Evolutionary conservation across 1,139 yeast genomes (phyloP).

Genomic region (Suhomyces coccinellae): DNA sequence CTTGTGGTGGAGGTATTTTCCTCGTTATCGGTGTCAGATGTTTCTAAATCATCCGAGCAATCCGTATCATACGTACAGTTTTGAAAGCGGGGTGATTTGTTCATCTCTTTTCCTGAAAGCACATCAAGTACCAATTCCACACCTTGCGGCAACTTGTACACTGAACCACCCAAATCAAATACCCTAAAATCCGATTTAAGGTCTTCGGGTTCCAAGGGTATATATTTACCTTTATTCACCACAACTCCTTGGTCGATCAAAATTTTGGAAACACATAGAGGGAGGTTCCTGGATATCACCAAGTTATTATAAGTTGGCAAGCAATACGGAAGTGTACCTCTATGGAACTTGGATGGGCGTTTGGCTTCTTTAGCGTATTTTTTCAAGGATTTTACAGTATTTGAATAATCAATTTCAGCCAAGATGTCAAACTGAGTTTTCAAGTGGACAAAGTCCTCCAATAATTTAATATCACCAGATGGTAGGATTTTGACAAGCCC

Average conservation of each 20-base stretch:
- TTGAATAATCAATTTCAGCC: conserved; percentile 28
- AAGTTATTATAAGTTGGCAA: conserved; percentile 49
- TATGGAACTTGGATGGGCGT: conserved; percentile 15
- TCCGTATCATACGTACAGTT: conserved; percentile 17
- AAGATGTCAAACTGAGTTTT: conserved; percentile 46
- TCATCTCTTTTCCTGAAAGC: conserved; percentile 17
- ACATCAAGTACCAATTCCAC: conserved; percentile 27
- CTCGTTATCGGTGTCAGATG: conserved; percentile 1
- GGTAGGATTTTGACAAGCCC: conserved; percentile 71
- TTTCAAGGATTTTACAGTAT: conserved; percentile 16
- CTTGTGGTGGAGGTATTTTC: background rate
- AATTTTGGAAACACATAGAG: conserved; percentile 44
- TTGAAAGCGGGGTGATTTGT: conserved; percentile 9
- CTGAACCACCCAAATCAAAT: conserved; percentile 37
- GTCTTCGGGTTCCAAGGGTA: conserved; percentile 42
- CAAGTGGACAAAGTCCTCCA: conserved; percentile 55
- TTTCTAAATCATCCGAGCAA: conserved; percentile 10
- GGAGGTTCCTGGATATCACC: conserved; percentile 50
- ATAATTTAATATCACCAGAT: conserved; percentile 55
- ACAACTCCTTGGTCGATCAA: conserved; percentile 51
- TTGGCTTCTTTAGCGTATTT: background rate
- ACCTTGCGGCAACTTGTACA: conserved; percentile 19
- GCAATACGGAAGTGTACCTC: conserved; percentile 18
- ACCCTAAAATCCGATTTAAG: conserved; percentile 39
- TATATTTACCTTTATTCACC: conserved; percentile 47